These are phyloP conservation scores for Acacia crassicarpa DNA, from an alignment of 306 rosid genomes.

Conservation along the genomic window DNA sequence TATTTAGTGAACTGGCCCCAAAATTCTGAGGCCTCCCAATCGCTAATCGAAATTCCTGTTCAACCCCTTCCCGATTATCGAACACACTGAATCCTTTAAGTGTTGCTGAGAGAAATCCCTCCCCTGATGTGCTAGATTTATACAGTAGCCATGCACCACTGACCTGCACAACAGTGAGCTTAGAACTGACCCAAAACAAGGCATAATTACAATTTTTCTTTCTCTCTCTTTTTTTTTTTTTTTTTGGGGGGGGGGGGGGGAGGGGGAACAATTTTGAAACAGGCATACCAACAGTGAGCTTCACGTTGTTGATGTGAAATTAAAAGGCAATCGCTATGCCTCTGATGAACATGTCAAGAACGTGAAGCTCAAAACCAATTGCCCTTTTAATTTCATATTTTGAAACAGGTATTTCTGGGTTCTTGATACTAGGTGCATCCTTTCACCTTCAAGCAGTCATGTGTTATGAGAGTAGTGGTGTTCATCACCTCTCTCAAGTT, in stretches of 20 bases:
- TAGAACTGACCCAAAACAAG: constrained; percentile 20
- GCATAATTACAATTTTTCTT: not conserved
- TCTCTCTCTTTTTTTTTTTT: not conserved
- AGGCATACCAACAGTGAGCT: too few species aligned
- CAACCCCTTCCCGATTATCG: constrained; percentile 95
- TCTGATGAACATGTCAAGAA: not conserved
- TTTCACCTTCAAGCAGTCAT: not conserved
- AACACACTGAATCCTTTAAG: constrained; percentile 77
- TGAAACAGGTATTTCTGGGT: not conserved
- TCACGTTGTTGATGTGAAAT: too few species aligned
- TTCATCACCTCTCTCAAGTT: constrained; percentile 21
- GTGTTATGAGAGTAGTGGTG: not conserved
- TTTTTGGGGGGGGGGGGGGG: too few species aligned
- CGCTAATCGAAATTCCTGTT: constrained; percentile 81
- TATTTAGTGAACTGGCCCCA: constrained; percentile 42
- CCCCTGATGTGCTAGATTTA: constrained; percentile 74
- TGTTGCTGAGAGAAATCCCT: constrained; percentile 87
- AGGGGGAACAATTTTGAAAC: not conserved
- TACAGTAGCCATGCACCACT: constrained; percentile 87
- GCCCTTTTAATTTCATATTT: not conserved
- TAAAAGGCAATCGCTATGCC: not conserved
- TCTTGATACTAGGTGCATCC: not conserved
- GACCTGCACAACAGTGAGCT: constrained; percentile 53
- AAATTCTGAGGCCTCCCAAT: constrained; percentile 70
- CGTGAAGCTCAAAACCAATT: not conserved